Base-by-base conservation (phyloP, 345 rosid species). In the Microcos paniculata region DNA sequence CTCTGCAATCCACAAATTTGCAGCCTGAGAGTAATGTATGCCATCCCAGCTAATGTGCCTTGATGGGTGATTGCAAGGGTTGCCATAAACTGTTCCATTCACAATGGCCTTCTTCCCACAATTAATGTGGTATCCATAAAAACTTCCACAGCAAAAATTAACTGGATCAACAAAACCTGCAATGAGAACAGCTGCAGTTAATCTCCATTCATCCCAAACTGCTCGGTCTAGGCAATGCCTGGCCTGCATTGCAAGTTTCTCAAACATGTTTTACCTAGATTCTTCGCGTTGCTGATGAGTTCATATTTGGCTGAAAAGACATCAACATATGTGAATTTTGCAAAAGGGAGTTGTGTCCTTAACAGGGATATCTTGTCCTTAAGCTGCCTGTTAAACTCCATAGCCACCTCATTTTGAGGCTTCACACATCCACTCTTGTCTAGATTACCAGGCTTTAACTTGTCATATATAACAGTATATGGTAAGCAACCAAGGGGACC, bases 401-500 rank as follows among this genome's bases (percentile, higher is more conserved):
- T 71, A 18, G 97, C 94, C 45, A 86, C 79, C 73, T 87, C 83
- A 80, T 92, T 92, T 16, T 76, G 82, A 74, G 89, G 65, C 81
- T 73, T 78, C 62, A 88, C 92, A 74, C 97, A 94, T 66, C 96
- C 93, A 33, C 74, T 82, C 63, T 9, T 76, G 76, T 92, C 90
- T 23, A 87, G 72, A 79, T 83, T 81, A 69, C 72, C 48, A 30
- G 82, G 84, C 14, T 85, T 84, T 3, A 53, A 70, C 26, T 56
- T 51, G 68, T 82, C 67, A 74, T 83, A 80, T 45, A 80, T 66
- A 19, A 83, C 76, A 40, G 13, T 68, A 16, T 86, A 87, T 0
- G 91, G 96, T 87, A 88, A 86, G 85, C 93, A 92, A 24, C 98
- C 96, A 1, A 91, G 30, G 42, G 98, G 96, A 26, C 96, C 91